These are phyloP conservation scores for Suhomyces canberraensis DNA, from an alignment of 805 yeast species.

Conservation along the genomic window DNA sequence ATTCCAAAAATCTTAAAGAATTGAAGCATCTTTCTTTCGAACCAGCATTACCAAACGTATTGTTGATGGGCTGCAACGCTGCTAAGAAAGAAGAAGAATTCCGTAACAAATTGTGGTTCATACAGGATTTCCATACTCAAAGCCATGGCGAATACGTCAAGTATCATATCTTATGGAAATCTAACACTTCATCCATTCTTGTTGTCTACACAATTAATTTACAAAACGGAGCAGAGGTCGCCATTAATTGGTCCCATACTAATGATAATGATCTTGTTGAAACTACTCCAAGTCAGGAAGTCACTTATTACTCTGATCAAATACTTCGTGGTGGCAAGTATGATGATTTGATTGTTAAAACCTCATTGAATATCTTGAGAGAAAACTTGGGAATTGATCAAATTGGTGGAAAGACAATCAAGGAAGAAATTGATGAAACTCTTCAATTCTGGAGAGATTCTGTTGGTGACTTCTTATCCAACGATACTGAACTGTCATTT, in stretches of 20 bases:
- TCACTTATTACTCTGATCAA: conserved; percentile 41
- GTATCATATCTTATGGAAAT: conserved; percentile 55
- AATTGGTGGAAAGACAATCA: conserved; percentile 11
- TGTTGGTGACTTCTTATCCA: background rate
- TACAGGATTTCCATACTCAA: conserved; percentile 33
- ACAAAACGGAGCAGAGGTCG: conserved; percentile 12
- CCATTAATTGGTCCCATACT: conserved; percentile 15
- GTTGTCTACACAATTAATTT: conserved; percentile 14
- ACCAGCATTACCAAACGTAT: conserved; percentile 15
- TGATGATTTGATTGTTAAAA: conserved; percentile 45
- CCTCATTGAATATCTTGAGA: conserved; percentile 52
- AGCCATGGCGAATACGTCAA: conserved; percentile 1
- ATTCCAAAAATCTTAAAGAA: conserved; percentile 4
- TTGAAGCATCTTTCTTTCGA: conserved; percentile 16
- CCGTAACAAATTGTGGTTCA: conserved; percentile 37
- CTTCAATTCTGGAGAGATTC: conserved; percentile 6
- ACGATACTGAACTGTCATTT: background rate
- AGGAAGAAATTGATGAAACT: conserved; percentile 29
- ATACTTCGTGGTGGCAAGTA: conserved; percentile 51
- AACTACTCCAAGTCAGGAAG: conserved; percentile 22
- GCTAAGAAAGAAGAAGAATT: conserved; percentile 1
- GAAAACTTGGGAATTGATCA: conserved; percentile 29
- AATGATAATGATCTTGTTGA: conserved; percentile 14
- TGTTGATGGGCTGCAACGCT: conserved; percentile 1
- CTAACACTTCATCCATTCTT: conserved; percentile 50